phyloP scores from a whole-genome alignment of 768 basidiomycete genomes.

The Glaciozyma antarctica region DNA sequence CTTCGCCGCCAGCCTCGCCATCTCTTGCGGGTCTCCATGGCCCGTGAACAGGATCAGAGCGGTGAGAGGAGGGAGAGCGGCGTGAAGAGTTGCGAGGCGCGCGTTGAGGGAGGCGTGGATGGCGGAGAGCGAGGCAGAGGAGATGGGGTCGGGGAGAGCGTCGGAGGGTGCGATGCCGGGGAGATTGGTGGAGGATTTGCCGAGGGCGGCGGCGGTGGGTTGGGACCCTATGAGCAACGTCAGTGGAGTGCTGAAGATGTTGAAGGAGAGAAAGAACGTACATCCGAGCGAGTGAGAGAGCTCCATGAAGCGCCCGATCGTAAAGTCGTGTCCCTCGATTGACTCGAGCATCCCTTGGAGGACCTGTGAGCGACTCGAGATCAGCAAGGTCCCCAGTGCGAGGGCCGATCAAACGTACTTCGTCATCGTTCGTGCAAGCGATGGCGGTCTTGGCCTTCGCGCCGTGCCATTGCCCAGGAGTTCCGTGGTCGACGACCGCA shows the following conservation, averaged over 20 bases:
- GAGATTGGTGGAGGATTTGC: conserved; percentile 1
- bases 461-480: conserved; percentile 73
- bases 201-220: conserved; percentile 15
- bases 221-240: conserved; percentile 27
- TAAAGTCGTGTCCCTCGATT: conserved; percentile 61
- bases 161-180: conserved; percentile 40
- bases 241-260: not conserved
- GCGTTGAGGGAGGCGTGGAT: conserved; percentile 48
- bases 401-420: conserved; percentile 43
- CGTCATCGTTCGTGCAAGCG: conserved; percentile 65
- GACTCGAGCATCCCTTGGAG: conserved; percentile 56
- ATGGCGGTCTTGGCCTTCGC: conserved; percentile 68
- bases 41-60: conserved; percentile 80
- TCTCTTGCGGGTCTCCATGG: conserved; percentile 73
- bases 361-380: conserved; percentile 30
- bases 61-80: conserved; percentile 62
- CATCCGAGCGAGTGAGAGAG: conserved; percentile 75
- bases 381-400: no score
- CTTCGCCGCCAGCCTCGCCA: conserved; percentile 61
- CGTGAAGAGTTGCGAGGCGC: conserved; percentile 56
- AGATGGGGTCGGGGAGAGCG: not conserved
- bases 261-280: conserved; percentile 37
- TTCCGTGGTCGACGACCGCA: conserved; percentile 77
- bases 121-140: conserved; percentile 8
- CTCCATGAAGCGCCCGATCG: conserved; percentile 73